A percentile compares a stretch with the other conserved stretches of the same genome.
phyloP scores from a whole-genome alignment of 2,329 filamentous ascomycete genomes.

The Colletotrichum sp. region DNA sequence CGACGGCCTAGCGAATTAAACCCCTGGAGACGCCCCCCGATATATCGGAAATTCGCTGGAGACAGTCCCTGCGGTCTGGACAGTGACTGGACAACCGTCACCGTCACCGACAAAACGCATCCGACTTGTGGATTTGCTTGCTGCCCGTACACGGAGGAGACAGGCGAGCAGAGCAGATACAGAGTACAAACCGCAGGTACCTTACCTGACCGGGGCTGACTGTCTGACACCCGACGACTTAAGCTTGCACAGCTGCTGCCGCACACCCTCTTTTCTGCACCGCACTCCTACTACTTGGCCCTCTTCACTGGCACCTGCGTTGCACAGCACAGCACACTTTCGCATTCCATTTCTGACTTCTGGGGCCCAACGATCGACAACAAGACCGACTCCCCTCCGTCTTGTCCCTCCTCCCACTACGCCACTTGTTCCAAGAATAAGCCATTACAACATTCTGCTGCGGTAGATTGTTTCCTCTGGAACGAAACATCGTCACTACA shows the following conservation, averaged over 20 bases:
- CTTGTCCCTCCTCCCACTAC: background rate
- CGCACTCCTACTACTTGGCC: constrained; percentile 9
- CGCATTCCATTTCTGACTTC: constrained; percentile 4
- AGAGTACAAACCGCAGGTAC: background rate
- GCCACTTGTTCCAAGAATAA: constrained; percentile 17
- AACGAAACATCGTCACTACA: constrained; percentile 19
- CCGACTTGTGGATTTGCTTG: background rate
- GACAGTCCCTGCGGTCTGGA: constrained; percentile 2
- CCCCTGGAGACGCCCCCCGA: constrained; percentile 15
- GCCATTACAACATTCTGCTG: constrained; percentile 4
- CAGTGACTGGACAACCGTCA: constrained; percentile 21
- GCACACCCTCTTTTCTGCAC: constrained; percentile 19
- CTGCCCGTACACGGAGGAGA: background rate
- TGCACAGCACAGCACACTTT: background rate
- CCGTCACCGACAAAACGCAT: constrained; percentile 9
- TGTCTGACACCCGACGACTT: constrained; percentile 16
- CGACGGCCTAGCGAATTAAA: background rate
- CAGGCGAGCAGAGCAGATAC: background rate
- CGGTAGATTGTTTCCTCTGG: constrained; percentile 5
- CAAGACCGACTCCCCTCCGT: background rate
- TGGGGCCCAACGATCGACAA: constrained; percentile 14
- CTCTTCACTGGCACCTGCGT: background rate
- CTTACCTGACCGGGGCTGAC: constrained; percentile 12
- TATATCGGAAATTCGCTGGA: constrained; percentile 20
- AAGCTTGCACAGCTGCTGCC: constrained; percentile 12